Conservation (phyloP, 192 early-diverging fungal genomes). For the Backusella australiensis region DNA sequence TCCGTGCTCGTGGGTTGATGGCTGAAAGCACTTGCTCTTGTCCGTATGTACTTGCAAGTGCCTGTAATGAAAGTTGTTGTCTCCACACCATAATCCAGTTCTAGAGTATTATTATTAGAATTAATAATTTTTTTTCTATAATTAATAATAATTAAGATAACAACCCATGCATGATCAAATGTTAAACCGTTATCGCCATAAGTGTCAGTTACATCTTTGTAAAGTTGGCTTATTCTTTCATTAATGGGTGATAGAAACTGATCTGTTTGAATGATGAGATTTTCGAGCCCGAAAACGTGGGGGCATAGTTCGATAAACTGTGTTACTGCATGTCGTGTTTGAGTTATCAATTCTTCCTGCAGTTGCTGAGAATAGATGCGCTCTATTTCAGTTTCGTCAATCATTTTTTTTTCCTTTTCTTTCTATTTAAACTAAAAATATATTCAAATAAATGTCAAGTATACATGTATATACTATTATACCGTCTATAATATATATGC, state of each 20-base stretch:
- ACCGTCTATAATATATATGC: background rate
- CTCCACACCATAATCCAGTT: constrained; percentile 35
- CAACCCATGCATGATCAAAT: constrained; percentile 35
- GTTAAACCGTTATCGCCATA: constrained; percentile 15
- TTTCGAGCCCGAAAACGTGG: constrained; percentile 26
- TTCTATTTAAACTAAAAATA: background rate
- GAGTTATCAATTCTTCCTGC: constrained; percentile 21
- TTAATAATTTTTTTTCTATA: background rate
- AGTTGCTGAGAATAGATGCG: constrained; percentile 22
- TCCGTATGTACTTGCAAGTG: constrained; percentile 15
- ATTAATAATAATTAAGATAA: background rate
- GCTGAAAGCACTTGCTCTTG: constrained; percentile 18
- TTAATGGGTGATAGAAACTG: background rate
- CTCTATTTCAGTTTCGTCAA: constrained; percentile 23
- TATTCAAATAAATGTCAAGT: background rate
- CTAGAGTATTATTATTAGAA: constrained; percentile 13
- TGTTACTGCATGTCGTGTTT: constrained; percentile 16
- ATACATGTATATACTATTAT: background rate
- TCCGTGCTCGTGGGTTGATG: constrained; percentile 24
- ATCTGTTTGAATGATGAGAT: constrained; percentile 2
- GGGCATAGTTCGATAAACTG: constrained; percentile 20
- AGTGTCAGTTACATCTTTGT: constrained; percentile 15
- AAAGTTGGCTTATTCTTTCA: constrained; percentile 17
- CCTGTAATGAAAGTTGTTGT: constrained; percentile 30
- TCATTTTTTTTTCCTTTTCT: background rate